Evolutionary conservation across 106 monocot species (phyloP).

Genomic region (Narthecium ossifragum): DNA sequence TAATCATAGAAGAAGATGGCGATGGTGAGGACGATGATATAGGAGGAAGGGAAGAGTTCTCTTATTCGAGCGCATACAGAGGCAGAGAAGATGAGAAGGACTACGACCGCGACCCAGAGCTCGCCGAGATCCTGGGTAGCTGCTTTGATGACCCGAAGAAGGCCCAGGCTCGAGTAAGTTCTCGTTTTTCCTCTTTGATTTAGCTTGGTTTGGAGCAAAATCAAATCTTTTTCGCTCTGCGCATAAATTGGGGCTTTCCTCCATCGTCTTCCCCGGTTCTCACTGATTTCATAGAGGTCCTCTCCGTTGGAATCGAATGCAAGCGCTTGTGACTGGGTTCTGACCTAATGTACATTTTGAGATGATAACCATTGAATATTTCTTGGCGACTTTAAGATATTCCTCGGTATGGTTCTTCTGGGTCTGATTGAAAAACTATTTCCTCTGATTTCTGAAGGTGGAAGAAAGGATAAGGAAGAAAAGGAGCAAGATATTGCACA

Average conservation of each 20-base stretch:
- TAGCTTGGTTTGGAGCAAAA: neutral
- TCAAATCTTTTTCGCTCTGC: neutral
- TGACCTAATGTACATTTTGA: no score
- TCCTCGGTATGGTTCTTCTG: no score
- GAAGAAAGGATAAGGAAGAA: constrained; percentile 92
- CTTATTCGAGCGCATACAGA: constrained; percentile 13
- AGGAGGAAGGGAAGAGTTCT: constrained; percentile 9
- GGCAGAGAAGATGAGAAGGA: constrained; percentile 43
- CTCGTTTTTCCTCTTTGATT: neutral
- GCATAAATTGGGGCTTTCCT: no score
- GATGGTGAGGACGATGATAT: constrained; percentile 6
- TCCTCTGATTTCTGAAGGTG: constrained; percentile 31
- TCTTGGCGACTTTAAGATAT: no score
- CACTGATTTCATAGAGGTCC: no score
- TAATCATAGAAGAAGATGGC: constrained; percentile 11
- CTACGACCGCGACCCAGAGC: constrained; percentile 73
- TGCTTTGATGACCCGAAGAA: constrained; percentile 85
- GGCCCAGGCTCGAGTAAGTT: constrained; percentile 51
- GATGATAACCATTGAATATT: no score
- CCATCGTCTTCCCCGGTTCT: no score
- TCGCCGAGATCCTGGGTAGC: constrained; percentile 78
- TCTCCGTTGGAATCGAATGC: no score
- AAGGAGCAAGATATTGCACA: constrained; percentile 71
- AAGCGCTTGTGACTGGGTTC: no score
- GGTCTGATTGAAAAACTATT: no score